Conservation (phyloP, 768 basidiomycete species). For the Termitomyces sp. region DNA sequence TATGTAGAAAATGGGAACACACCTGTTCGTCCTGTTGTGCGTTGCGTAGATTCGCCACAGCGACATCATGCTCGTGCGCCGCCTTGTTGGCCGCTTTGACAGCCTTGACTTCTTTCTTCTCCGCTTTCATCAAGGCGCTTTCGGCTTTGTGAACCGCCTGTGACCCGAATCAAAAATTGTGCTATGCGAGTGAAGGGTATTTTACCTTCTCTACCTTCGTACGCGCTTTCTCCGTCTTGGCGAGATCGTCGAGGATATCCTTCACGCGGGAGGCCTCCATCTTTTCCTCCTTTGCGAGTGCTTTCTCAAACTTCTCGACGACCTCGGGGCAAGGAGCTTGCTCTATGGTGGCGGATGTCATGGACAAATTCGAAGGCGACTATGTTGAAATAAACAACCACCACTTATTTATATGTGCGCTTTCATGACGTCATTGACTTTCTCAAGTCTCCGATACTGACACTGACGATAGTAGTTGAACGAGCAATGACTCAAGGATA, state of each 20-base stretch:
- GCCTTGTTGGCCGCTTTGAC: conserved; percentile 48
- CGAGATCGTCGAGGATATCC: conserved; percentile 9
- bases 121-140: conserved; percentile 28
- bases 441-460: no score
- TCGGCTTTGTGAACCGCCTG: conserved; percentile 12
- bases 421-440: background rate
- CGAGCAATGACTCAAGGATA: no score
- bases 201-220: conserved; percentile 8
- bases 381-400: no score
- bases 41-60: conserved; percentile 33
- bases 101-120: conserved; percentile 44
- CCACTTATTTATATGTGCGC: background rate
- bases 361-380: no score
- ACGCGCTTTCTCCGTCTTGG: conserved; percentile 7
- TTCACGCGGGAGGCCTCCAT: conserved; percentile 8
- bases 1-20: background rate
- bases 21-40: conserved; percentile 43
- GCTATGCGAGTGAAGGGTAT: background rate
- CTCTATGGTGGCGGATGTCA: background rate
- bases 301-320: conserved; percentile 11
- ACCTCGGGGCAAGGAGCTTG: background rate
- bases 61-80: conserved; percentile 44
- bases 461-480: no score
- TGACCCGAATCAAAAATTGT: background rate
- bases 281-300: conserved; percentile 11